Percentiles rank a stretch among this genome's conserved stretches.
These are phyloP conservation scores for Aspergillus hortae DNA, from an alignment of 2,329 filamentous ascomycete species.

Conservation along the genomic window DNA sequence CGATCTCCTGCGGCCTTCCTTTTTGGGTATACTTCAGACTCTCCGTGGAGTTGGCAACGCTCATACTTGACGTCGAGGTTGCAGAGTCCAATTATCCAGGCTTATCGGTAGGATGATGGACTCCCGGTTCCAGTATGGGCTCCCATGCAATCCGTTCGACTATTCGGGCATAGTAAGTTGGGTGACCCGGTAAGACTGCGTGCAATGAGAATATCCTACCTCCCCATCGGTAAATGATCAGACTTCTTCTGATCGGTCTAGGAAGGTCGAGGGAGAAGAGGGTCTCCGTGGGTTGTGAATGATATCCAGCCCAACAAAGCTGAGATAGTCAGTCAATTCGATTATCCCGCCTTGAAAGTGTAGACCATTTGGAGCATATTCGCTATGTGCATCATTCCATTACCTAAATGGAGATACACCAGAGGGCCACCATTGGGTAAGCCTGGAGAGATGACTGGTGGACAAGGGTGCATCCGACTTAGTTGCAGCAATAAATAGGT, in stretches of 20 bases:
- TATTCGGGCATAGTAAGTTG: no score
- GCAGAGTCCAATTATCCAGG: no score
- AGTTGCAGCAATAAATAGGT: background rate
- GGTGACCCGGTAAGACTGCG: no score
- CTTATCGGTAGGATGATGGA: no score
- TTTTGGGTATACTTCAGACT: conserved; percentile 8
- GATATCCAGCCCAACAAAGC: background rate
- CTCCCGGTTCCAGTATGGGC: no score
- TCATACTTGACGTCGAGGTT: no score
- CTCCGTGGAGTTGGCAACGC: no score
- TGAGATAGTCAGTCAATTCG: background rate
- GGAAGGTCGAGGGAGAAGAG: background rate
- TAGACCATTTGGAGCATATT: background rate
- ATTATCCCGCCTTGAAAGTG: background rate
- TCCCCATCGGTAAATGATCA: background rate
- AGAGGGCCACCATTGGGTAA: background rate
- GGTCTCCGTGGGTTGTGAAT: background rate
- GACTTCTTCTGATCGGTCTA: background rate
- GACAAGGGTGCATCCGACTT: background rate
- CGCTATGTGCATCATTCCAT: background rate
- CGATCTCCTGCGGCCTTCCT: conserved; percentile 19
- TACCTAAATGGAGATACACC: background rate
- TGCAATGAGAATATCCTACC: background rate
- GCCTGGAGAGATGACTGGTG: background rate
- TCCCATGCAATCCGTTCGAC: no score